phyloP scores from a whole-genome alignment of 805 yeast species.

The Ogataea ramenticola region DNA sequence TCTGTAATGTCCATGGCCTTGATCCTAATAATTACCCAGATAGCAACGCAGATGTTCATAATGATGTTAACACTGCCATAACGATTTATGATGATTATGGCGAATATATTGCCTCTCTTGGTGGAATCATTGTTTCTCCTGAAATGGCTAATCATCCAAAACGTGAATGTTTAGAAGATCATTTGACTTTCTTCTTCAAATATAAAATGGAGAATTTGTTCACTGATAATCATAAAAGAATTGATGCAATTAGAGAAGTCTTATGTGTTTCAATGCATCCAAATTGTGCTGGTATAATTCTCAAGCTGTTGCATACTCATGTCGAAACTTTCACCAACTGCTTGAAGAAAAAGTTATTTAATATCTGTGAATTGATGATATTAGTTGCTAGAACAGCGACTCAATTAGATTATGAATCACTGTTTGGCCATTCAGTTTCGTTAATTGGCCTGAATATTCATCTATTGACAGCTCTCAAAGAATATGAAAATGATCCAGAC shows the following conservation, averaged over 20 bases:
- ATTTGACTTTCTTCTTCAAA: slow-evolving; percentile 18
- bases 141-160: slow-evolving; percentile 20
- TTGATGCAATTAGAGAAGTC: slow-evolving; percentile 70
- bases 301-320: slow-evolving; percentile 14
- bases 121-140: slow-evolving; percentile 50
- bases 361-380: slow-evolving; percentile 21
- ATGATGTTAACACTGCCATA: neutral
- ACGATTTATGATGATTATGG: slow-evolving; percentile 40
- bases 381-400: slow-evolving; percentile 21
- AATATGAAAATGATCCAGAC: slow-evolving; percentile 3
- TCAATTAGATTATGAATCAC: slow-evolving; percentile 17
- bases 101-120: slow-evolving; percentile 64
- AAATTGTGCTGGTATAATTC: slow-evolving; percentile 18
- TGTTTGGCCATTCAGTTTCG: slow-evolving; percentile 19
- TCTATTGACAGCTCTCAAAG: slow-evolving; percentile 16
- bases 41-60: neutral
- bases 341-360: slow-evolving; percentile 15
- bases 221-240: slow-evolving; percentile 25
- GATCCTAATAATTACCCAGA: slow-evolving; percentile 2
- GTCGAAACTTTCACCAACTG: slow-evolving; percentile 18
- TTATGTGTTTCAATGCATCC: slow-evolving; percentile 46
- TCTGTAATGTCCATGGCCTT: slow-evolving; percentile 10
- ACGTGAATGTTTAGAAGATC: slow-evolving; percentile 17
- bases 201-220: slow-evolving; percentile 18
- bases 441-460: slow-evolving; percentile 20